Evolutionary conservation across 257 asterid species (phyloP).

Genomic region (Osmanthus fragrans): DNA sequence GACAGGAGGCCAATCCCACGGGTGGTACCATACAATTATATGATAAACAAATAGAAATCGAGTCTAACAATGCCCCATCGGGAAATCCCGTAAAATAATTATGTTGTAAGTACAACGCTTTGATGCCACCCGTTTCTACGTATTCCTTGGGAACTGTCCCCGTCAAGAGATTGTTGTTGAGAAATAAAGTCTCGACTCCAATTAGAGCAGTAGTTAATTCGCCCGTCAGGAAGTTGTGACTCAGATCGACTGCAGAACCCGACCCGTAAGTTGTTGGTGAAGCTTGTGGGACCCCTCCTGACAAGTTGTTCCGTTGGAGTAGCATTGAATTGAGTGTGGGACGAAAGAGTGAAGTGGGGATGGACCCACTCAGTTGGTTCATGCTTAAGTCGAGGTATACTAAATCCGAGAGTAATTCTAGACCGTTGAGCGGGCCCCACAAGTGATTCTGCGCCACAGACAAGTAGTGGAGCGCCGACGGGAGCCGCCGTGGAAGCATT

Average conservation of each 20-base stretch:
- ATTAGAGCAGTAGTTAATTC: conserved; percentile 39
- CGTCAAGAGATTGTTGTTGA: conserved; percentile 57
- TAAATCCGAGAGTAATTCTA: conserved; percentile 42
- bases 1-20: conserved; percentile 59
- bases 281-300: conserved; percentile 58
- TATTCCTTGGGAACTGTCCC: conserved; percentile 69
- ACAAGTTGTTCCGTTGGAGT: conserved; percentile 86
- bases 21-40: conserved; percentile 72
- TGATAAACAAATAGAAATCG: conserved; percentile 61
- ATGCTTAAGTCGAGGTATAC: conserved; percentile 74
- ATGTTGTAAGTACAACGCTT: conserved; percentile 70
- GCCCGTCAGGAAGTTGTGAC: conserved; percentile 67
- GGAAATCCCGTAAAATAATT: conserved; percentile 65
- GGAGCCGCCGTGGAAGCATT: conserved; percentile 43
- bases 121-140: conserved; percentile 48
- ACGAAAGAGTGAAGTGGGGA: conserved; percentile 52
- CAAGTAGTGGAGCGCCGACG: conserved; percentile 58
- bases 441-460: conserved; percentile 51
- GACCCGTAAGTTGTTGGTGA: conserved; percentile 25
- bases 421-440: conserved; percentile 59
- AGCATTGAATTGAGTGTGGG: conserved; percentile 51
- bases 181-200: conserved; percentile 60
- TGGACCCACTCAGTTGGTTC: conserved; percentile 68
- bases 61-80: conserved; percentile 51
- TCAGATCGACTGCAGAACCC: conserved; percentile 64